These are phyloP conservation scores for Thielaviopsis musarum DNA, from an alignment of 2,329 filamentous ascomycete genomes.

Conservation along the genomic window DNA sequence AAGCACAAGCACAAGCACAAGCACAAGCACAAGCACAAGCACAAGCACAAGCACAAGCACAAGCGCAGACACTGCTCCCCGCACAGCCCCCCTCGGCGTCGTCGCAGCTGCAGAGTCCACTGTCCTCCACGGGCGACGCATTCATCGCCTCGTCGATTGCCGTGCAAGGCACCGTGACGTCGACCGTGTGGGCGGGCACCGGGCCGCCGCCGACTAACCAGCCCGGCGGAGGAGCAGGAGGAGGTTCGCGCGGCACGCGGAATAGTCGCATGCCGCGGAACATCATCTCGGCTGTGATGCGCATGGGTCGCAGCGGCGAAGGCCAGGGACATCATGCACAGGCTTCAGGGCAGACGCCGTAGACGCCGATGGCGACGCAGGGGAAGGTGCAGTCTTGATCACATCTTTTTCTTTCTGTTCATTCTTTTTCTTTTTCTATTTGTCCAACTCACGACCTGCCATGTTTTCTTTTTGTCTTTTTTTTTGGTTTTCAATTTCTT, in stretches of 20 bases:
- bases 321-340: not conserved
- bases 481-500: not conserved
- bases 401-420: not conserved
- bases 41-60: too few species aligned
- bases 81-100: not conserved
- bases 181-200: not conserved
- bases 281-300: conserved; percentile 28
- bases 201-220: not conserved
- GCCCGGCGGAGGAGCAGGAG: too few species aligned
- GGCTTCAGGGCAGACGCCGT: not conserved
- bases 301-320: conserved; percentile 26
- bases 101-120: not conserved
- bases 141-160: conserved; percentile 5
- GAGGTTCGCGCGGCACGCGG: conserved; percentile 10
- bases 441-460: not conserved
- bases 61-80: not conserved
- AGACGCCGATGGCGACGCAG: not conserved
- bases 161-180: not conserved
- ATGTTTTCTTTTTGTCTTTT: not conserved
- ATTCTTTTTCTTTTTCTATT: conserved; percentile 1
- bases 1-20: too few species aligned
- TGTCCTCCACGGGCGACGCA: not conserved
- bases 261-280: conserved; percentile 26
- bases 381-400: conserved; percentile 3
- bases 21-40: too few species aligned